These are phyloP conservation scores for Nidularia pulvinata DNA, from an alignment of 768 basidiomycete species.

Conservation along the genomic window DNA sequence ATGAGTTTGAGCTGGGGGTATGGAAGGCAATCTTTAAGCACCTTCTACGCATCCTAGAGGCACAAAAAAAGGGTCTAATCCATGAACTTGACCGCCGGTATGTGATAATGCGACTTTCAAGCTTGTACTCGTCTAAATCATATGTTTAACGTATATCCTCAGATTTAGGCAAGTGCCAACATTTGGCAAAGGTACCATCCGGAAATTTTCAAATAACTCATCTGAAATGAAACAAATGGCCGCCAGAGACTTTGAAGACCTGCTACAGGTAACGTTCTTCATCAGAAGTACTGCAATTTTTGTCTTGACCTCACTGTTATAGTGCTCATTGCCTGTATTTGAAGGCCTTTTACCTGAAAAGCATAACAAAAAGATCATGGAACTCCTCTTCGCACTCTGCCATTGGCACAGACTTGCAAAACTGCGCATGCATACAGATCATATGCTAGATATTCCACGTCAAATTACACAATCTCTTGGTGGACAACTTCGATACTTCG, in stretches of 20 bases:
- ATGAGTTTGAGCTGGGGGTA: background rate
- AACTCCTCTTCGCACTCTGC: background rate
- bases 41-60: background rate
- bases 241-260: conserved; percentile 17
- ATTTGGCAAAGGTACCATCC: conserved; percentile 8
- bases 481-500: background rate
- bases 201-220: conserved; percentile 10
- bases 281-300: background rate
- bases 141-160: background rate
- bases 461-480: background rate
- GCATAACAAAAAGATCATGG: background rate
- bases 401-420: background rate
- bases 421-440: background rate
- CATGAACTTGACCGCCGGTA: background rate
- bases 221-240: conserved; percentile 19
- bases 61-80: background rate
- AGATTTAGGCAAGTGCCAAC: background rate
- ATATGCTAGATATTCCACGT: background rate
- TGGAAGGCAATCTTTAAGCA: background rate
- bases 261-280: conserved; percentile 10
- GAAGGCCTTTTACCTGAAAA: background rate
- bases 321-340: background rate
- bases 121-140: background rate
- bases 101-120: background rate
- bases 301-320: background rate